Conservation (phyloP, 169 alveolate species). For the Prorocentrum cordatum region DNA sequence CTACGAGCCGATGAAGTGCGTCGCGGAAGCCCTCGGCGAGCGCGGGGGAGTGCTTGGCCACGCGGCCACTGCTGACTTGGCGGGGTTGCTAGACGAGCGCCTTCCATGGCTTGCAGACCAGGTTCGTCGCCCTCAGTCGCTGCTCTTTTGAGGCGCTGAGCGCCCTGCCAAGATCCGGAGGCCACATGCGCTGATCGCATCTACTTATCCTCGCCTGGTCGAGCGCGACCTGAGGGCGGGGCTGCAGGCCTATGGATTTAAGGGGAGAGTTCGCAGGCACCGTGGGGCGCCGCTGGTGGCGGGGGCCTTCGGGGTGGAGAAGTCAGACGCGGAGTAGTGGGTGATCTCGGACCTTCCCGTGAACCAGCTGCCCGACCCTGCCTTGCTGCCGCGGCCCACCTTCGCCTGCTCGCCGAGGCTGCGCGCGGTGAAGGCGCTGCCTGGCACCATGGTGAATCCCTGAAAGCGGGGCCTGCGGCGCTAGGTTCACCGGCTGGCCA, state of each 20-base stretch:
- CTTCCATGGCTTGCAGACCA: not conserved
- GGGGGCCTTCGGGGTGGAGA: conserved; percentile 6
- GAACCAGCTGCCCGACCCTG: not conserved
- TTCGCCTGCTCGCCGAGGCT: conserved; percentile 1
- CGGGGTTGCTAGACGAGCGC: not conserved
- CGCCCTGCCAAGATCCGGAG: not conserved
- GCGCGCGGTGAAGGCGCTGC: not conserved
- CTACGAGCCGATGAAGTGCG: no score
- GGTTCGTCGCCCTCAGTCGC: not conserved
- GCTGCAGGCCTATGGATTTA: not conserved
- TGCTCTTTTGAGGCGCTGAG: not conserved
- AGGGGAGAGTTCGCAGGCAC: not conserved
- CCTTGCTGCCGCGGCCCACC: not conserved
- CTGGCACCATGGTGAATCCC: not conserved
- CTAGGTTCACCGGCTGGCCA: not conserved
- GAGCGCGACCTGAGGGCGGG: not conserved
- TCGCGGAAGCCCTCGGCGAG: not conserved
- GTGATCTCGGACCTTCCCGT: not conserved
- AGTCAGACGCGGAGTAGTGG: not conserved
- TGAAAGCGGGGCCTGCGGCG: not conserved
- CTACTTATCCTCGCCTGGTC: not conserved
- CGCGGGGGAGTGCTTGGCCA: not conserved
- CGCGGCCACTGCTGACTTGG: not conserved
- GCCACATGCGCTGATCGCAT: not conserved
- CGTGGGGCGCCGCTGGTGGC: not conserved